phyloP scores from a whole-genome alignment of 2,329 filamentous ascomycete genomes.

The Beauveria brongniartii region DNA sequence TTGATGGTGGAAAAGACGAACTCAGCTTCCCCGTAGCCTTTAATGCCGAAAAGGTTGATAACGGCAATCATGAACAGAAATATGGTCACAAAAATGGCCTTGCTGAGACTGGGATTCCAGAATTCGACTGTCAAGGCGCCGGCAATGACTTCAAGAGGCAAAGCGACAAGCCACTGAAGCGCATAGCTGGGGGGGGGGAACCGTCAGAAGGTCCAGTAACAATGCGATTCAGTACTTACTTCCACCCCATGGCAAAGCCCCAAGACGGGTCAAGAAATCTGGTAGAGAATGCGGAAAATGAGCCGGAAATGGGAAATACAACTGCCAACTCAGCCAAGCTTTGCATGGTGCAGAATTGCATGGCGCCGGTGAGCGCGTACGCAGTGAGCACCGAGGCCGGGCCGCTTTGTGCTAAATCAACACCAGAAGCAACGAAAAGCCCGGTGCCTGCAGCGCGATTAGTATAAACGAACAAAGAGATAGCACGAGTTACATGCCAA shows the following conservation, averaged over 20 bases:
- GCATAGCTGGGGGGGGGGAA: not conserved
- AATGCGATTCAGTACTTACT: conserved; percentile 26
- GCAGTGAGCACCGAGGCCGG: conserved; percentile 8
- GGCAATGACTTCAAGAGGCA: conserved; percentile 41
- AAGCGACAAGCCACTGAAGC: conserved; percentile 39
- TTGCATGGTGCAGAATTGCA: conserved; percentile 12
- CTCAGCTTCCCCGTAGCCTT: conserved; percentile 44
- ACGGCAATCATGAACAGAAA: conserved; percentile 38
- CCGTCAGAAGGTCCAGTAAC: not conserved
- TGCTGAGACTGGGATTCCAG: conserved; percentile 37
- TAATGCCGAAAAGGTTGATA: conserved; percentile 43
- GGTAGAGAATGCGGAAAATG: conserved; percentile 50
- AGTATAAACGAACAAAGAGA: not conserved
- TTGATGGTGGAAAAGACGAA: conserved; percentile 46
- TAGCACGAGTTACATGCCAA: not conserved
- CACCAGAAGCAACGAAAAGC: conserved; percentile 8
- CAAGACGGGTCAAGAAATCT: conserved; percentile 53
- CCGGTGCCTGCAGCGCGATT: not conserved
- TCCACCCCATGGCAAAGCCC: conserved; percentile 46
- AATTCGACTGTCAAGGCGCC: conserved; percentile 42
- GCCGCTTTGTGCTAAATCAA: conserved; percentile 8
- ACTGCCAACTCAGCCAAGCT: conserved; percentile 48
- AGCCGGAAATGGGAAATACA: conserved; percentile 50
- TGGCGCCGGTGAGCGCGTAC: conserved; percentile 5
- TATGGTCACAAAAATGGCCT: conserved; percentile 42